Evolutionary conservation across 305 asterid genomes (phyloP).

Genomic region (Fraxinus greggii): DNA sequence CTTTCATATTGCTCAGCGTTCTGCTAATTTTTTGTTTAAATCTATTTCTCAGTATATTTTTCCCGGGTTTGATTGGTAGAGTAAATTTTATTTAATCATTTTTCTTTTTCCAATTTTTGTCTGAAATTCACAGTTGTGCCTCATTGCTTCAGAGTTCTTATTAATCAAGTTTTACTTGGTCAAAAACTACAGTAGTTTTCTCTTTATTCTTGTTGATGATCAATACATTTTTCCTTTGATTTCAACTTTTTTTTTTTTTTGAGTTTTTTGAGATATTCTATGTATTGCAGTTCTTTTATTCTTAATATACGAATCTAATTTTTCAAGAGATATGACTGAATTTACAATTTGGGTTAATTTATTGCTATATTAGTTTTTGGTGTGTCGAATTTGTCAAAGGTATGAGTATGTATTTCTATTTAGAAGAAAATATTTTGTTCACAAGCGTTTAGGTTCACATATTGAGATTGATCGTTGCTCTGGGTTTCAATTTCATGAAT

Average conservation of each 20-base stretch:
- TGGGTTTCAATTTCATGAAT: not conserved
- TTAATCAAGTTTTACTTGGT: not conserved
- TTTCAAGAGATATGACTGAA: not conserved
- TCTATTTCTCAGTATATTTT: not conserved
- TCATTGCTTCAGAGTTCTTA: conserved; percentile 27
- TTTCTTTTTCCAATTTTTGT: not conserved
- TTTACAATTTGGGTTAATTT: not conserved
- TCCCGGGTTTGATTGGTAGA: not conserved
- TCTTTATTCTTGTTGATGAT: not conserved
- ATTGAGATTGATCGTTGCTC: not conserved
- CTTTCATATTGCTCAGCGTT: not conserved
- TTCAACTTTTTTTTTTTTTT: not conserved
- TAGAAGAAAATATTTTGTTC: not conserved
- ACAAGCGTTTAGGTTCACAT: not conserved
- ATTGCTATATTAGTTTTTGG: not conserved
- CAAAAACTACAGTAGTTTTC: not conserved
- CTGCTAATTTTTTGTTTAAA: not conserved
- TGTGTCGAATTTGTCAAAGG: not conserved
- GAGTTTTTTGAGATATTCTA: not conserved
- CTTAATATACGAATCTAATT: not conserved
- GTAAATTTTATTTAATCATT: not conserved
- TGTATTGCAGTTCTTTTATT: not conserved
- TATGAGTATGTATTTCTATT: not conserved
- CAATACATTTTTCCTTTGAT: not conserved
- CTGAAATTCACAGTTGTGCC: conserved; percentile 13